Base-by-base conservation (phyloP, 1,284 basidiomycete species). In the Cryptococcus floricola region DNA sequence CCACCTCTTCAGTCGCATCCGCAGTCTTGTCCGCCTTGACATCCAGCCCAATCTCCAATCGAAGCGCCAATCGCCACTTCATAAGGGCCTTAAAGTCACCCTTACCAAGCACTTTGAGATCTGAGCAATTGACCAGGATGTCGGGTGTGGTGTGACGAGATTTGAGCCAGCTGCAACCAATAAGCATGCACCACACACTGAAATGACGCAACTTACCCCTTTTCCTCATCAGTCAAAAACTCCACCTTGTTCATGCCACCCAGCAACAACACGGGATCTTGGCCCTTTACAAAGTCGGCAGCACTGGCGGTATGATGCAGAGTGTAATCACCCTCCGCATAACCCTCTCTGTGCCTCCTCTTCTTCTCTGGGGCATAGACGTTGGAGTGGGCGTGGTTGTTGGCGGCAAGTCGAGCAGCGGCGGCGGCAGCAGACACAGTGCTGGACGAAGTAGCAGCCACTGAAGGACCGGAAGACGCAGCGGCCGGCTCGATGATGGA, bases 341-440 rank as follows among this genome's bases (percentile, higher is more conserved):
- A 99, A 67, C 96, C 96, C 53, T 95, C 91, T 71, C 96, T 86
- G 61, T 91, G 85, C 58, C 93, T 83, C 39, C 93, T 84, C 76
- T 93, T 94, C 81, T 98, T 98, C 77, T 97, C 94, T 1, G 96
- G 96, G 65, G 93, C 89, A 73, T 98, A 97, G 45, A 98, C 93
- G 71, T 95, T 98, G 39, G 87, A 82, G 74, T 90, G 84, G 41
- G 77, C 72, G 63, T 77, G 72, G 39, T 62, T 65, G 57, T 72
- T 70, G 14, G 66, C 66, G 8, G 62, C 60, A 5, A 65, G 52
- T 25, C 68, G 66, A 12, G 68, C 65, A 5, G 66, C 67, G 8
- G 70, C 69, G 23, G 69, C 65, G 54, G 74, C 74, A 38, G 69
- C 65, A 10, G 68, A 52, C 13, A 63, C 66, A 16, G 65, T 64